Conservation (phyloP, 352 stramenopile species). For the Globisporangium iwayamae region DNA sequence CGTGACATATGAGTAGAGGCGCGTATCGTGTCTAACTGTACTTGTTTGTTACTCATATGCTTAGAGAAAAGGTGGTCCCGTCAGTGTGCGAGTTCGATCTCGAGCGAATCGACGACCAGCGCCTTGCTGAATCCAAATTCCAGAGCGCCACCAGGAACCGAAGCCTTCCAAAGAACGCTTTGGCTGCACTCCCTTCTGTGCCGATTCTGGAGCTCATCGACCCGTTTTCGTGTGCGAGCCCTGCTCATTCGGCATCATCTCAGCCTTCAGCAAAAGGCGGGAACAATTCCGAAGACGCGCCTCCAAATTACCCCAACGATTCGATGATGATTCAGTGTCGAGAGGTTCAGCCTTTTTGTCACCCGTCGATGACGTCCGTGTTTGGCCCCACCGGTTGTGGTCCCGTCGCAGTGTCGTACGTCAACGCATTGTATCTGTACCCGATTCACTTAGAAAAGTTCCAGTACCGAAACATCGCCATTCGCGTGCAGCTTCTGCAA, state of each 20-base stretch:
- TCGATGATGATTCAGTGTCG: constrained; percentile 24
- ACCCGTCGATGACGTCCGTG: constrained; percentile 23
- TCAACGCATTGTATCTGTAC: constrained; percentile 66
- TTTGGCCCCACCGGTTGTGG: constrained; percentile 46
- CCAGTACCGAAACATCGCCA: constrained; percentile 59
- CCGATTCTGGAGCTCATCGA: constrained; percentile 27
- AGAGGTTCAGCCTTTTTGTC: constrained; percentile 69
- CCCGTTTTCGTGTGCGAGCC: constrained; percentile 25
- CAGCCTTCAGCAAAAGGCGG: background rate
- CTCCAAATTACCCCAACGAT: background rate
- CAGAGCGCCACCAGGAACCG: constrained; percentile 6
- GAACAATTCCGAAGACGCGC: background rate
- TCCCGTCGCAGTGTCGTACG: constrained; percentile 49
- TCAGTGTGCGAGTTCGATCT: constrained; percentile 57
- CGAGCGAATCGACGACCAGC: constrained; percentile 40
- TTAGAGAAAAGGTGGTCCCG: constrained; percentile 49
- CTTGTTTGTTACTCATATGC: background rate
- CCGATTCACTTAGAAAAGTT: constrained; percentile 63
- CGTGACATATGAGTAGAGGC: background rate
- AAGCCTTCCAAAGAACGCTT: constrained; percentile 3
- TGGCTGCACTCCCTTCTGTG: background rate
- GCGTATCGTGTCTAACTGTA: background rate
- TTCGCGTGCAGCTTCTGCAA: constrained; percentile 62
- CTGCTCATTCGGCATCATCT: background rate
- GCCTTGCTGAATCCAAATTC: constrained; percentile 42